Conservation (phyloP, 345 rosid species). For the Dipteronia dyeriana region DNA sequence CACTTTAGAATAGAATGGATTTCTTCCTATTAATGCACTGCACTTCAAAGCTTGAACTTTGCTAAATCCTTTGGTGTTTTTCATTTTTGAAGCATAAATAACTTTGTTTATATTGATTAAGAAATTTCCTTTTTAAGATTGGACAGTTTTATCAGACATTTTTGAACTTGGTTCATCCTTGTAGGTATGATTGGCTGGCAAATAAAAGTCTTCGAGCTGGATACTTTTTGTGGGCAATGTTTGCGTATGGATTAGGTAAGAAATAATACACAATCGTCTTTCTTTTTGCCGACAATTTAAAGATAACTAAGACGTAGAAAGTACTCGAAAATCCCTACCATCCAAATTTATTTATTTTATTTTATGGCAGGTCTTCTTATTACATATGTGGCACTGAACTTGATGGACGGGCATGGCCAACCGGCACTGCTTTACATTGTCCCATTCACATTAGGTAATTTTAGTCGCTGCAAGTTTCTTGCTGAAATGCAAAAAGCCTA, state of each 20-base stretch:
- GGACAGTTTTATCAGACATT: neutral
- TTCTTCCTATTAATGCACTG: neutral
- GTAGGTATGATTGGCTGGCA: slow-evolving; percentile 92
- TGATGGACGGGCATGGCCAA: slow-evolving; percentile 99
- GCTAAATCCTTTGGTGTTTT: neutral
- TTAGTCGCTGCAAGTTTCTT: neutral
- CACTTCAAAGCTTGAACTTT: neutral
- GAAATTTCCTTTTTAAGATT: neutral
- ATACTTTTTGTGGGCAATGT: slow-evolving; percentile 93
- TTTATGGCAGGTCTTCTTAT: slow-evolving; percentile 76
- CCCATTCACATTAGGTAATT: slow-evolving; percentile 89
- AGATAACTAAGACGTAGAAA: neutral
- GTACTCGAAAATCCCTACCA: neutral
- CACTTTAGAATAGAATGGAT: neutral
- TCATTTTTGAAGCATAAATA: neutral
- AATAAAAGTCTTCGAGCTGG: slow-evolving; percentile 83
- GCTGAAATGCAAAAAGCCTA: neutral
- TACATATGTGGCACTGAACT: slow-evolving; percentile 85
- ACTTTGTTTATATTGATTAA: neutral
- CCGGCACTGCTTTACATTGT: slow-evolving; percentile 93
- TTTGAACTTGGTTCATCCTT: neutral
- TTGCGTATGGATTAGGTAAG: slow-evolving; percentile 92
- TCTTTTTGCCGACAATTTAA: neutral
- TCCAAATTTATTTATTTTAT: neutral
- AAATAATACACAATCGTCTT: slow-evolving; percentile 7